Percentiles rank a stretch among this genome's conserved stretches.
These are phyloP conservation scores for Coelastrella sp. DNA, from an alignment of 139 green algal species.

Conservation along the genomic window DNA sequence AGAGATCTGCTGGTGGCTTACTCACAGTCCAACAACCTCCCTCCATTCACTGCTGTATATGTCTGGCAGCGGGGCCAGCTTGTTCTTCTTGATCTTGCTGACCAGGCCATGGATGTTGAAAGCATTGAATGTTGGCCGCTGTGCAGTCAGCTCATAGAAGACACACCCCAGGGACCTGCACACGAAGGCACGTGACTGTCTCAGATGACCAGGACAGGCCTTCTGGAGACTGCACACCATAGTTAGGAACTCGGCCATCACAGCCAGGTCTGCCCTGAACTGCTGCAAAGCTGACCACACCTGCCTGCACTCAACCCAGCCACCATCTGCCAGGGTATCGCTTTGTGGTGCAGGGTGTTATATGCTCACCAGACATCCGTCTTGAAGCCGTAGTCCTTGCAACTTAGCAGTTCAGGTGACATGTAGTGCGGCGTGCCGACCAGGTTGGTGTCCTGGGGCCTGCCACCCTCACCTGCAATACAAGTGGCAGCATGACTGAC, in stretches of 20 bases:
- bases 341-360: no score
- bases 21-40: constrained; percentile 34
- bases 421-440: constrained; percentile 82
- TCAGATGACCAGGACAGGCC: no score
- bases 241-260: no score
- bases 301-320: no score
- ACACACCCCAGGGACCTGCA: constrained; percentile 74
- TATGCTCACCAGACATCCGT: constrained; percentile 70
- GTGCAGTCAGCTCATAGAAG: constrained; percentile 73
- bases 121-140: constrained; percentile 74
- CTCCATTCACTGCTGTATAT: constrained; percentile 34
- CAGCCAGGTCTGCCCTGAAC: no score
- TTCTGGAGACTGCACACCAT: no score
- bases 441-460: constrained; percentile 45
- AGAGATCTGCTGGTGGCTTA: background rate
- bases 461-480: constrained; percentile 42
- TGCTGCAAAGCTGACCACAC: no score
- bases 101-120: constrained; percentile 67
- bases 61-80: constrained; percentile 33
- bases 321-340: no score
- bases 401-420: constrained; percentile 74
- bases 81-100: constrained; percentile 45
- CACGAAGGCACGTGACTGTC: background rate
- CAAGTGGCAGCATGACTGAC: background rate
- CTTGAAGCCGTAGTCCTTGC: constrained; percentile 66